Evolutionary conservation across 208 protist genomes (phyloP), one percentile per base, ranked within the genome.

Genomic region (Crithidia thermophila): DNA sequence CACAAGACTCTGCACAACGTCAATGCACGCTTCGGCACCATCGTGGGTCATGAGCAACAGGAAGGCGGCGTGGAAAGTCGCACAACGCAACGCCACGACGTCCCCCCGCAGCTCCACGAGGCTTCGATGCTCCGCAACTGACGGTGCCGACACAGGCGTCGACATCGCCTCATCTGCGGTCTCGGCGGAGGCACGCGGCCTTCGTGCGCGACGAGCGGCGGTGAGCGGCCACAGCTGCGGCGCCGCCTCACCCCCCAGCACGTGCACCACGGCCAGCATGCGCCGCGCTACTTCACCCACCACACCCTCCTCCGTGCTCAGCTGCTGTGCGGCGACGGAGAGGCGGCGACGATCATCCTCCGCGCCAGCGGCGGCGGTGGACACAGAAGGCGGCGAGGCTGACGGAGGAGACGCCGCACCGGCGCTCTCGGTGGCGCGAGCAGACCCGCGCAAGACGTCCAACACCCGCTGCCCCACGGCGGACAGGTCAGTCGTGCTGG

Each of bases 261-360:
- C 37, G 16, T 68, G 50, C 40, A 84, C 77, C 28, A 90, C 47
- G 21, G 39, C 37, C 31, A 83, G 28, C 20, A 78, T 36, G 28
- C 72, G 43, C 9, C 31, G 14, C 30, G 75, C 57, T 14, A 75
- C 62, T 28, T 33, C 47, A 6, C 23, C 51, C 23, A 80, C 34
- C 21, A 61, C 47, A 9, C 40, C 33, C 23, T 75, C 56, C 21
- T 67, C 62, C 30, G 34, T 39, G 57, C 47, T 46, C 37, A 20
- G 30, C 37, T 53, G 33, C 53, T 56, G 46, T 43, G 27, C 33
- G 14, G 27, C 28, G 42, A n/a, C n/a, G n/a, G n/a, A n/a, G n/a
- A n/a, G n/a, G n/a, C n/a, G n/a, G n/a, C n/a, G n/a, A n/a, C n/a
- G n/a, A n/a, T n/a, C n/a, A n/a, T n/a, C n/a, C n/a, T n/a, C n/a